Evolutionary conservation across 768 basidiomycete species (phyloP).

Genomic region (Fomitopsis serialis): DNA sequence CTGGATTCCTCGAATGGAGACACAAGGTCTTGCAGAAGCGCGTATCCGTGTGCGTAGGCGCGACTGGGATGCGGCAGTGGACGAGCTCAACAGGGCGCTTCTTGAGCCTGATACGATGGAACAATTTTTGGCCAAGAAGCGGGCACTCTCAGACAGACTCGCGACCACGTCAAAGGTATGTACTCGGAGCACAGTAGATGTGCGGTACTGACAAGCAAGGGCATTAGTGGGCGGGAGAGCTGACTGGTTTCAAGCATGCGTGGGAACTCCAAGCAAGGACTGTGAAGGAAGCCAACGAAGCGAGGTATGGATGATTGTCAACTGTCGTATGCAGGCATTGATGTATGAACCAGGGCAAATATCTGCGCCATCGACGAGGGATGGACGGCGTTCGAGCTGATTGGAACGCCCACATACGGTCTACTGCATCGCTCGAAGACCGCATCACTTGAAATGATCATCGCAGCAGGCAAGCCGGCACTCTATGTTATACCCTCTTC

Average conservation of each 20-base stretch:
- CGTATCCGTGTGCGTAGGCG: constrained; percentile 1
- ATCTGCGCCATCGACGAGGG: constrained; percentile 32
- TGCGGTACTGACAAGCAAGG: neutral
- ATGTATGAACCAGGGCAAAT: constrained; percentile 27
- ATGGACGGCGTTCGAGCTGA: constrained; percentile 38
- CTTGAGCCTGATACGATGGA: constrained; percentile 4
- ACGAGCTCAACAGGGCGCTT: constrained; percentile 18
- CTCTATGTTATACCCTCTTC: neutral
- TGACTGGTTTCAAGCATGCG: neutral
- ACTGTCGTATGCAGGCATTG: neutral
- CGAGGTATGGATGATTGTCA: neutral
- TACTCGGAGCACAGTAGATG: neutral
- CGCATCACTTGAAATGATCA: constrained; percentile 34
- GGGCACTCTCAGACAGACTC: constrained; percentile 4
- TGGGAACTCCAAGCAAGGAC: neutral
- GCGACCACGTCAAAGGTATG: constrained; percentile 9
- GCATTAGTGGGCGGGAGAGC: neutral
- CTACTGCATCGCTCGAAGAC: constrained; percentile 32
- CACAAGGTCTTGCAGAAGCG: neutral
- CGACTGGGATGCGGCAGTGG: constrained; percentile 12
- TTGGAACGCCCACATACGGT: constrained; percentile 35
- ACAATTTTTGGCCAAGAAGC: constrained; percentile 10
- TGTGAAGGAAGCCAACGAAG: neutral
- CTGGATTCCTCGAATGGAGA: constrained; percentile 13
- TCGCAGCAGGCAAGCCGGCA: constrained; percentile 28